Base-by-base conservation (phyloP, 164 flowering plant species). In the Aristolochia fimbriata region DNA sequence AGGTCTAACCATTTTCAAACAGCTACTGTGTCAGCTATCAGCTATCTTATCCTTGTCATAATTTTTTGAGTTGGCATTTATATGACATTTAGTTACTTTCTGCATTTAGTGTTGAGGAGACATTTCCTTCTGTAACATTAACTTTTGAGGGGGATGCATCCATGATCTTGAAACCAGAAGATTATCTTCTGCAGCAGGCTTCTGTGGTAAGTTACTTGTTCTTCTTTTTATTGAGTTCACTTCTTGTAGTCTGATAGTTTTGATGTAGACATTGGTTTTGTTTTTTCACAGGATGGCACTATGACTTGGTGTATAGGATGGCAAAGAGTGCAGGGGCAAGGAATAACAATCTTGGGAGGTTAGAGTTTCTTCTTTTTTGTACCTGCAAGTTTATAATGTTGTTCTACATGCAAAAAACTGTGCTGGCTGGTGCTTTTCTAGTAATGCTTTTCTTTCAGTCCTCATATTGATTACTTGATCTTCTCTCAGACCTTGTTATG, bases 301-400 rank as follows among this genome's bases (percentile, higher is more conserved):
- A 72, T 76, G 12, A 69, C 76, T n/a, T 90, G 97, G 97, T 93
- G 99, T 77, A 77, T 93, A 54, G 99, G 97, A 65, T 86, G 91
- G 71, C 92, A 82, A 74, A 82, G 77, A 65, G 73, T 74, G 61
- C 77, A 69, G 45, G 91, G 87, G 60, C 86, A 80, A 70, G 82
- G 71, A 31, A 61, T 84, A 33, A 84, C 99, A 62, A 90, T 93
- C 65, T 78, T 93, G 73, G 99, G 99, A 85, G 99, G 99, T 90
- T 74, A 57, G 59, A 6, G 17, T 16, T 19, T 31, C 30, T 24
- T 25, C 14, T 8, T 15, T 22, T 17, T 20, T 19, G 3, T 13
- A n/a, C n/a, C n/a, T n/a, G n/a, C n/a, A n/a, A n/a, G n/a, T n/a
- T n/a, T n/a, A n/a, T n/a, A n/a, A n/a, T n/a, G n/a, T n/a, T n/a